Conservation (phyloP, 352 stramenopile species). For the Phytophthora citricola region DNA sequence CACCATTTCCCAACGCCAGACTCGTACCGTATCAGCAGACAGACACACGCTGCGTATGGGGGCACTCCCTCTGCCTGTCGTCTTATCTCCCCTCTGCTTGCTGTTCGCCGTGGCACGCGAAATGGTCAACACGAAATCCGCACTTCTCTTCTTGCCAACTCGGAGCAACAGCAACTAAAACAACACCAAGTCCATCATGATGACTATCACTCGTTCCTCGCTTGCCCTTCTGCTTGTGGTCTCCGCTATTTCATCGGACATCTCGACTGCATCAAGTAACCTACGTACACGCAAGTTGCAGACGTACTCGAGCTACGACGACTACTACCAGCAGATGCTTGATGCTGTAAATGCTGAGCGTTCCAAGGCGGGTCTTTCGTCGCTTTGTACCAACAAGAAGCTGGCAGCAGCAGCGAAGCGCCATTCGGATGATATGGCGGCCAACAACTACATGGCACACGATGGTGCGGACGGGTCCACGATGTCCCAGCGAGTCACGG, state of each 20-base stretch:
- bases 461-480: conserved; percentile 55
- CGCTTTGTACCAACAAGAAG: conserved; percentile 57
- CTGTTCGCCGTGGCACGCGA: conserved; percentile 19
- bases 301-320: conserved; percentile 33
- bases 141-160: conserved; percentile 29
- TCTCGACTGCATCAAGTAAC: conserved; percentile 18
- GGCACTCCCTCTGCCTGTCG: conserved; percentile 28
- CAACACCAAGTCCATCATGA: conserved; percentile 18
- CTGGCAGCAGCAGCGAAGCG: conserved; percentile 33
- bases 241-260: conserved; percentile 18
- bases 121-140: conserved; percentile 5
- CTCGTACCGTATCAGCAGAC: conserved; percentile 21
- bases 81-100: conserved; percentile 32
- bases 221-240: conserved; percentile 28
- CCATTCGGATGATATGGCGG: conserved; percentile 53
- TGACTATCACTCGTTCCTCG: conserved; percentile 28
- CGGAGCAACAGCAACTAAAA: conserved; percentile 13
- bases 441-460: conserved; percentile 61
- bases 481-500: conserved; percentile 49
- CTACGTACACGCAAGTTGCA: conserved; percentile 38
- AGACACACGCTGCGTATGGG: conserved; percentile 14
- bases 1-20: conserved; percentile 2
- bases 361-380: conserved; percentile 40
- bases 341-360: conserved; percentile 57
- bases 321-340: conserved; percentile 40